These are phyloP conservation scores for Lasiodiplodia theobromae DNA, from an alignment of 2,329 filamentous ascomycete genomes.

Conservation along the genomic window DNA sequence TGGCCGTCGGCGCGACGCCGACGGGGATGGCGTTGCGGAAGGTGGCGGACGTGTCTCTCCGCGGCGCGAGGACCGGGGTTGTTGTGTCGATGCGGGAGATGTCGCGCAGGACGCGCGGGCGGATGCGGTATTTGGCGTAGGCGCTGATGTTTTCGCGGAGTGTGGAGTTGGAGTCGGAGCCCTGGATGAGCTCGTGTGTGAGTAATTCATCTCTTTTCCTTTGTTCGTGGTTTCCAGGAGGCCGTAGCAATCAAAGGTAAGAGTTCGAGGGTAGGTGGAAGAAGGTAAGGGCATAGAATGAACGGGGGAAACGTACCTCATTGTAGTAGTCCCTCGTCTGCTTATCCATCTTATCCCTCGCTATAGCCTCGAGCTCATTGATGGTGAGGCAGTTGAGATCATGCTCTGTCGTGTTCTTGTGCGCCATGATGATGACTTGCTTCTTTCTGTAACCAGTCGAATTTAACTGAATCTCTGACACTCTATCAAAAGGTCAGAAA, in stretches of 20 bases:
- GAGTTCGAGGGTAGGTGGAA: background rate
- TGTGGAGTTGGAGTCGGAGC: conserved; percentile 31
- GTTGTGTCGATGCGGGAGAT: conserved; percentile 48
- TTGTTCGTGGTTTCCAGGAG: background rate
- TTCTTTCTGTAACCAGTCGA: background rate
- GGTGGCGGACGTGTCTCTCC: conserved; percentile 29
- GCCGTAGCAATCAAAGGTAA: background rate
- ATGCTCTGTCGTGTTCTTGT: background rate
- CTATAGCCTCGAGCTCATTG: conserved; percentile 37
- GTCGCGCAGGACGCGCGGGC: conserved; percentile 48
- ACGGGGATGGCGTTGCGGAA: conserved; percentile 52
- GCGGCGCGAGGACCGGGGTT: background rate
- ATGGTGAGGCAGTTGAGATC: conserved; percentile 41
- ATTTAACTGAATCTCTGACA: background rate
- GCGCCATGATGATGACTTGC: background rate
- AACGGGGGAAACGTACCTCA: conserved; percentile 6
- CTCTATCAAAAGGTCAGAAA: background rate
- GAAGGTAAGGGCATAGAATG: background rate
- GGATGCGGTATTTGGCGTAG: conserved; percentile 42
- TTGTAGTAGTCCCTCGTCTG: conserved; percentile 31
- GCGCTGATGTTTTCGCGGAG: conserved; percentile 40
- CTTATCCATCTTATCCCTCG: conserved; percentile 42
- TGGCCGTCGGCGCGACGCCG: conserved; percentile 51
- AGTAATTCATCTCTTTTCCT: background rate
- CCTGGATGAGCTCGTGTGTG: background rate